Percentiles rank a stretch among this genome's conserved stretches.
phyloP scores from a whole-genome alignment of 257 asterid species.

The Penstemon eatonii region DNA sequence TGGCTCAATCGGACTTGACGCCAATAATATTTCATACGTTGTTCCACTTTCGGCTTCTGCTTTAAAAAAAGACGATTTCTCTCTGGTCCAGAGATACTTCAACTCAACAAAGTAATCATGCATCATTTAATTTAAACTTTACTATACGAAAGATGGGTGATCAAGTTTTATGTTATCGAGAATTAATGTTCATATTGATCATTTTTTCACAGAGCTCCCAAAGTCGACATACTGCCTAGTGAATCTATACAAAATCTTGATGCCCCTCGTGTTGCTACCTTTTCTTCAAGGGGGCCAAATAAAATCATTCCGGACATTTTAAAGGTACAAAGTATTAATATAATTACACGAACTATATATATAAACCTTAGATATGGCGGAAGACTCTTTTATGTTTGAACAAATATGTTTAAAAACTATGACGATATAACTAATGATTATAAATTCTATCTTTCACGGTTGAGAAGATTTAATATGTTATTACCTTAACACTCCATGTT shows the following conservation, averaged over 20 bases:
- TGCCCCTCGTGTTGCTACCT: conserved; percentile 22
- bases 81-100: background rate
- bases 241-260: conserved; percentile 11
- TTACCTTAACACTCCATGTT: no score
- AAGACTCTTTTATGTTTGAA: no score
- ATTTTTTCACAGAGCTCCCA: conserved; percentile 1
- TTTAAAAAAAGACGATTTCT: background rate
- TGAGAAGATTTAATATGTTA: no score
- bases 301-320: conserved; percentile 22
- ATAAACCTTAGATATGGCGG: no score
- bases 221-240: conserved; percentile 25
- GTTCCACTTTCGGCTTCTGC: conserved; percentile 9
- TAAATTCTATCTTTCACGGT: no score
- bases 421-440: no score
- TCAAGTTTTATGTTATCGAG: background rate
- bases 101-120: conserved; percentile 10
- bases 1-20: background rate
- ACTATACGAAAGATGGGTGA: no score
- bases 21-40: background rate
- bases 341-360: no score
- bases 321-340: conserved; percentile 12
- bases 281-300: conserved; percentile 31
- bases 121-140: background rate
- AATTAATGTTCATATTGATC: background rate
- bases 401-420: no score